Evolutionary conservation across 1,139 yeast species (phyloP).

Genomic region (Schizosaccharomyces versatilis): DNA sequence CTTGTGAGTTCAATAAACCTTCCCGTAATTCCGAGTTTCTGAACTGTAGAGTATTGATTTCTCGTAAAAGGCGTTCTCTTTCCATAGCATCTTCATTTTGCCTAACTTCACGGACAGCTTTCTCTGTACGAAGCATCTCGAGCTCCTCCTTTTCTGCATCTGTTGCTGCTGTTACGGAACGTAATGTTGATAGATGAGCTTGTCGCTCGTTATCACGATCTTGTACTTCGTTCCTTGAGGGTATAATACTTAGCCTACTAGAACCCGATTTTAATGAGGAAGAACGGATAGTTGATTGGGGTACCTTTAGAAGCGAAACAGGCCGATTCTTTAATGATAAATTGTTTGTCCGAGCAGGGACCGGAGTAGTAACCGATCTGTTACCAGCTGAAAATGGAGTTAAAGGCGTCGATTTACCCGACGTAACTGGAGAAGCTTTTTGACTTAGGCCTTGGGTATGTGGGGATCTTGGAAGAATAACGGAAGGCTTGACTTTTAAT

Average conservation of each 20-base stretch:
- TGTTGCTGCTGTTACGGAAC: background rate
- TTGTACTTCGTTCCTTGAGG: background rate
- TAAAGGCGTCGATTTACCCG: background rate
- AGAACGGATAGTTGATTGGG: background rate
- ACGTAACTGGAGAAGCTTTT: background rate
- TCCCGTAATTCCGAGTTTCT: background rate
- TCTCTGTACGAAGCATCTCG: background rate
- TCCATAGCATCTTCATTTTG: conserved; percentile 1
- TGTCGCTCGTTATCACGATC: background rate
- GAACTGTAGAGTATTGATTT: background rate
- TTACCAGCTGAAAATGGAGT: background rate
- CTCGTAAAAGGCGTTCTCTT: background rate
- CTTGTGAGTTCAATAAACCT: background rate
- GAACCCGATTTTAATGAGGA: background rate
- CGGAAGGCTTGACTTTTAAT: background rate
- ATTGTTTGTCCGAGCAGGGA: background rate
- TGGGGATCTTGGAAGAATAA: background rate
- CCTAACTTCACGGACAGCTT: background rate
- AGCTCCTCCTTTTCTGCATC: background rate
- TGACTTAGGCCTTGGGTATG: background rate
- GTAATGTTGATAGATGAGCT: background rate
- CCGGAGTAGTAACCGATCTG: background rate
- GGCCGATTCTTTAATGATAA: background rate
- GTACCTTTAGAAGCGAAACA: background rate
- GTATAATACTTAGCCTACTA: too few species aligned